A percentile compares a stretch with the other conserved stretches of the same genome.
Evolutionary conservation across 2,329 filamentous ascomycete species (phyloP).

Genomic region (Helotiales sp.): DNA sequence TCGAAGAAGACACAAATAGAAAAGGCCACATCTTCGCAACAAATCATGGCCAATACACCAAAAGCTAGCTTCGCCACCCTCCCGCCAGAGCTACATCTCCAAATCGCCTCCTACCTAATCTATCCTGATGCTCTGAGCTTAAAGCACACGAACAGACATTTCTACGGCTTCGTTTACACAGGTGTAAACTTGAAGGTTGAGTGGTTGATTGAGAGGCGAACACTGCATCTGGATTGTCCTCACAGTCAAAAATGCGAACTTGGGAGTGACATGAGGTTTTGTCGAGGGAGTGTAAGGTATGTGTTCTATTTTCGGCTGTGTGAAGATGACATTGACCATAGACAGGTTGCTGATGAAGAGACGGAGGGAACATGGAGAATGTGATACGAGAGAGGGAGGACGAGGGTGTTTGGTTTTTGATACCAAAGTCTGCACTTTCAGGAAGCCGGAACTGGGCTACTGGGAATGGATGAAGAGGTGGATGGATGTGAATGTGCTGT

Average conservation of each 20-base stretch:
- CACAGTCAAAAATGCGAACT: conserved; percentile 62
- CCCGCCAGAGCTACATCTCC: conserved; percentile 70
- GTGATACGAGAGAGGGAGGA: conserved; percentile 48
- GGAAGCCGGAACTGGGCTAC: conserved; percentile 19
- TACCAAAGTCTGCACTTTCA: conserved; percentile 33
- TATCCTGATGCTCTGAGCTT: conserved; percentile 75
- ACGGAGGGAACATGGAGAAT: conserved; percentile 64
- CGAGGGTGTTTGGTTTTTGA: conserved; percentile 42
- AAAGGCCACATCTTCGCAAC: background rate
- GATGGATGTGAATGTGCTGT: conserved; percentile 12
- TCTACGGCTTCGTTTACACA: conserved; percentile 68
- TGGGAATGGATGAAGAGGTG: conserved; percentile 12
- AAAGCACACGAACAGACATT: conserved; percentile 68
- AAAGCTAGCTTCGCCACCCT: conserved; percentile 43
- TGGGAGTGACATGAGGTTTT: conserved; percentile 64
- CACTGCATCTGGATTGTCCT: conserved; percentile 68
- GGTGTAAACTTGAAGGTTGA: conserved; percentile 68
- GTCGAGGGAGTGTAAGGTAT: conserved; percentile 62
- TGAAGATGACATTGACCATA: background rate
- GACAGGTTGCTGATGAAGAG: conserved; percentile 61
- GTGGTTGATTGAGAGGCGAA: conserved; percentile 70
- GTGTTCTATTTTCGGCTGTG: conserved; percentile 33
- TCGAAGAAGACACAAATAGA: background rate
- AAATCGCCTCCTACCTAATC: conserved; percentile 63
- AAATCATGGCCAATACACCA: background rate